phyloP scores from a whole-genome alignment of 1,284 basidiomycete species.

The Bjerkandera adusta region DNA sequence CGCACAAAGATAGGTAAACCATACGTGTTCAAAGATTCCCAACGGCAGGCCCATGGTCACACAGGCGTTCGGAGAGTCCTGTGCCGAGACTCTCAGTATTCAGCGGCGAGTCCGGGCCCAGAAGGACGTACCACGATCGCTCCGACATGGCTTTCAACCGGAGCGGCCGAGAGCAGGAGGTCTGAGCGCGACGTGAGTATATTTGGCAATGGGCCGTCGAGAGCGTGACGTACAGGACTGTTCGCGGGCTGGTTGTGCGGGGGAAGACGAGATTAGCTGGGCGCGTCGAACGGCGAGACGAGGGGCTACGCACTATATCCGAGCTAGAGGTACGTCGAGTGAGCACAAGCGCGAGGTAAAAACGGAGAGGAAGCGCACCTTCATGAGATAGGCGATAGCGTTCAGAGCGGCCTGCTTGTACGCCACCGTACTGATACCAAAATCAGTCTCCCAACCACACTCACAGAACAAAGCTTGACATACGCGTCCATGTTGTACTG shows the following conservation, averaged over 20 bases:
- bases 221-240: slow-evolving; percentile 55
- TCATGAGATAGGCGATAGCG: slow-evolving; percentile 73
- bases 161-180: slow-evolving; percentile 72
- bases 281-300: background rate
- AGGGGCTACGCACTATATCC: slow-evolving; percentile 55
- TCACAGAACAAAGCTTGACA: slow-evolving; percentile 23
- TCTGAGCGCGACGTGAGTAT: slow-evolving; percentile 34
- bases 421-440: slow-evolving; percentile 62
- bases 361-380: slow-evolving; percentile 38
- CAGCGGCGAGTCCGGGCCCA: background rate
- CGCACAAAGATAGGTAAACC: background rate
- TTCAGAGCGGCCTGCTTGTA: slow-evolving; percentile 81
- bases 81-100: background rate
- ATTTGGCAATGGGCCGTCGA: background rate
- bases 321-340: slow-evolving; percentile 34
- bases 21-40: slow-evolving; percentile 67
- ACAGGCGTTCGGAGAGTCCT: slow-evolving; percentile 78
- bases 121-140: slow-evolving; percentile 60
- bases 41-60: slow-evolving; percentile 71
- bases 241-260: slow-evolving; percentile 51
- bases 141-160: slow-evolving; percentile 74
- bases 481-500: slow-evolving; percentile 80
- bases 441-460: background rate
- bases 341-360: slow-evolving; percentile 1
- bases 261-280: background rate